Percentiles rank a stretch among this genome's conserved stretches.
phyloP scores from a whole-genome alignment of 176 grass and related monocot genomes.

The Zea luxurians region DNA sequence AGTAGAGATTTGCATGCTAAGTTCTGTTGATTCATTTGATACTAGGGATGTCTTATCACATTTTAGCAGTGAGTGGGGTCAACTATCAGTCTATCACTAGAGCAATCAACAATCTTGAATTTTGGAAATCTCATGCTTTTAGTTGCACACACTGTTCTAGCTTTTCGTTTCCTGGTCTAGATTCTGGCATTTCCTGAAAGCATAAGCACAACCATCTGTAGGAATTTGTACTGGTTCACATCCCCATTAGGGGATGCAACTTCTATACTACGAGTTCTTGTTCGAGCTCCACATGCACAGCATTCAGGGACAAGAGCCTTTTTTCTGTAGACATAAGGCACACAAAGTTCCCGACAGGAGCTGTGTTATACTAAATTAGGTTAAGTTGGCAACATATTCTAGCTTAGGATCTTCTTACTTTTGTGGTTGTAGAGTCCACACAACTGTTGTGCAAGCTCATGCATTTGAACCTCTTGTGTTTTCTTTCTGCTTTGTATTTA shows the following conservation, averaged over 20 bases:
- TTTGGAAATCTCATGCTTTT: not conserved
- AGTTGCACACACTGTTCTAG: not conserved
- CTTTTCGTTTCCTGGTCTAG: not conserved
- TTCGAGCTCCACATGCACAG: not conserved
- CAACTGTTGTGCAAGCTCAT: not conserved
- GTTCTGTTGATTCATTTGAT: not conserved
- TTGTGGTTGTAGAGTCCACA: not conserved
- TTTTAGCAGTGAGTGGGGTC: not conserved
- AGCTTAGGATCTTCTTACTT: not conserved
- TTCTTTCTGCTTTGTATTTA: not conserved
- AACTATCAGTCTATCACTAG: not conserved
- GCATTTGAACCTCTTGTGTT: not conserved
- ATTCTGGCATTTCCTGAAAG: not conserved
- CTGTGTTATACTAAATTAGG: not conserved
- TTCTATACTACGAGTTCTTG: not conserved
- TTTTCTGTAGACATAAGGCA: not conserved
- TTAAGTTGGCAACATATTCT: not conserved
- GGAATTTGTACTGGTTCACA: not conserved
- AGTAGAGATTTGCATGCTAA: not conserved
- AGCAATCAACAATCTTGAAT: constrained; percentile 3
- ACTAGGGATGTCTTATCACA: not conserved
- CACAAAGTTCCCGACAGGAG: not conserved
- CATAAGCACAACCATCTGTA: not conserved
- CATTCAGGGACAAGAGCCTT: not conserved
- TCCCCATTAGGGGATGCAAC: not conserved